These are phyloP conservation scores for Morella rubra DNA, from an alignment of 306 rosid species.

Conservation along the genomic window DNA sequence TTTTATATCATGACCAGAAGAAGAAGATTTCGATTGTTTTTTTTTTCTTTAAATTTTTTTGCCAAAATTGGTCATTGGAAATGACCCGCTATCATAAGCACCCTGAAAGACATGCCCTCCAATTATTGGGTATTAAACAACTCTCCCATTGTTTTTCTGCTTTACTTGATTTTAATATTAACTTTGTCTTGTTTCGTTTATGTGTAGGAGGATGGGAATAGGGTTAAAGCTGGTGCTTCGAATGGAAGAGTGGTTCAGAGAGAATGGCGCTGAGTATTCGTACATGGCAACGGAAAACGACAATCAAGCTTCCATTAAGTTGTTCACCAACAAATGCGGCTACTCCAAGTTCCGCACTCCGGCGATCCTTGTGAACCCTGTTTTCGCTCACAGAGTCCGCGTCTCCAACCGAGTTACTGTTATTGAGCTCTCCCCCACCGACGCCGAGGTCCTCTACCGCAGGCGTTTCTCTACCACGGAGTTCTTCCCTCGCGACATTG, in stretches of 20 bases:
- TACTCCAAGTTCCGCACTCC: conserved; percentile 87
- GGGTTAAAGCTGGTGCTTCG: conserved; percentile 61
- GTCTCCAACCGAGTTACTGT: conserved; percentile 44
- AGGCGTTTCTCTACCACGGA: conserved; percentile 72
- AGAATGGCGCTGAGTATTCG: conserved; percentile 78
- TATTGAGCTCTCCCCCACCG: conserved; percentile 49
- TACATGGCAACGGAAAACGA: conserved; percentile 91
- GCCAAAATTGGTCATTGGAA: not conserved
- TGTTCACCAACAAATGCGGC: conserved; percentile 91
- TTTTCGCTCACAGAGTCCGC: conserved; percentile 58
- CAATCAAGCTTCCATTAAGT: conserved; percentile 71
- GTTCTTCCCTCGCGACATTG: conserved; percentile 94
- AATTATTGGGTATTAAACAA: conserved; percentile 7
- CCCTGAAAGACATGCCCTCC: not conserved
- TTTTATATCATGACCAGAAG: no score
- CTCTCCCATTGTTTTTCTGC: not conserved
- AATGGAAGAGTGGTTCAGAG: conserved; percentile 76
- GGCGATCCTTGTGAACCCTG: conserved; percentile 82
- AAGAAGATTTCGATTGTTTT: no score
- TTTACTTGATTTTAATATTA: not conserved
- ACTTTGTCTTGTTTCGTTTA: not conserved
- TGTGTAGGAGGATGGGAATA: conserved; percentile 85
- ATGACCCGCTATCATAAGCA: conserved; percentile 1
- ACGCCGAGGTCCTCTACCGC: conserved; percentile 77
- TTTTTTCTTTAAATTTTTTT: not conserved